Percentiles rank a stretch among this genome's conserved stretches.
phyloP scores from a whole-genome alignment of 1,284 basidiomycete species.

The Cryptococcus deneoformans region DNA sequence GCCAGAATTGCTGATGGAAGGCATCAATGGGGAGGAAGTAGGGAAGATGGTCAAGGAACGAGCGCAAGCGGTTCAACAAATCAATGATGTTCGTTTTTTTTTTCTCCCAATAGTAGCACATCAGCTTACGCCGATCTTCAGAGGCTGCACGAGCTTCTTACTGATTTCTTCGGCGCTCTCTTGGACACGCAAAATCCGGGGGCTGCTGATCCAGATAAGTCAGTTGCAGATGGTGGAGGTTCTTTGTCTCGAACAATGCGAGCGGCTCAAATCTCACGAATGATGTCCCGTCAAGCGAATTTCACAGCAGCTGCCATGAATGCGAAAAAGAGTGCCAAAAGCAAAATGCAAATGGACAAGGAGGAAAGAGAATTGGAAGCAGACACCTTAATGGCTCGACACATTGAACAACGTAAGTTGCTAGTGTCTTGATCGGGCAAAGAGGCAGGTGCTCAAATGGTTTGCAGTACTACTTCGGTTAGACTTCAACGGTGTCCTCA shows the following conservation, averaged over 20 bases:
- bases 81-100: slow-evolving; percentile 61
- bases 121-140: slow-evolving; percentile 23
- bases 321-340: background rate
- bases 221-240: slow-evolving; percentile 8
- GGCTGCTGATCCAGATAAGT: slow-evolving; percentile 21
- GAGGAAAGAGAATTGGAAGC: slow-evolving; percentile 51
- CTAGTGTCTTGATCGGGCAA: background rate
- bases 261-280: slow-evolving; percentile 21
- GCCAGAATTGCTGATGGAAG: slow-evolving; percentile 75
- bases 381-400: slow-evolving; percentile 64
- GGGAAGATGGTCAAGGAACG: slow-evolving; percentile 69
- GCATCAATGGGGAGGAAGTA: slow-evolving; percentile 58
- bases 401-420: slow-evolving; percentile 63
- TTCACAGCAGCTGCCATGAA: slow-evolving; percentile 6
- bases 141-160: slow-evolving; percentile 67
- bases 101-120: slow-evolving; percentile 44
- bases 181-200: slow-evolving; percentile 63
- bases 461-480: slow-evolving; percentile 63
- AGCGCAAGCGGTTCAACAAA: slow-evolving; percentile 62
- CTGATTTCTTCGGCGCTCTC: slow-evolving; percentile 64
- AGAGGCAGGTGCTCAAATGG: background rate
- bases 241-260: slow-evolving; percentile 24
- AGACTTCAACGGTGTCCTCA: slow-evolving; percentile 80
- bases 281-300: slow-evolving; percentile 22
- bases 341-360: slow-evolving; percentile 9